Base-by-base conservation (phyloP, 2,329 filamentous ascomycete genomes). In the Cadophora sp. region DNA sequence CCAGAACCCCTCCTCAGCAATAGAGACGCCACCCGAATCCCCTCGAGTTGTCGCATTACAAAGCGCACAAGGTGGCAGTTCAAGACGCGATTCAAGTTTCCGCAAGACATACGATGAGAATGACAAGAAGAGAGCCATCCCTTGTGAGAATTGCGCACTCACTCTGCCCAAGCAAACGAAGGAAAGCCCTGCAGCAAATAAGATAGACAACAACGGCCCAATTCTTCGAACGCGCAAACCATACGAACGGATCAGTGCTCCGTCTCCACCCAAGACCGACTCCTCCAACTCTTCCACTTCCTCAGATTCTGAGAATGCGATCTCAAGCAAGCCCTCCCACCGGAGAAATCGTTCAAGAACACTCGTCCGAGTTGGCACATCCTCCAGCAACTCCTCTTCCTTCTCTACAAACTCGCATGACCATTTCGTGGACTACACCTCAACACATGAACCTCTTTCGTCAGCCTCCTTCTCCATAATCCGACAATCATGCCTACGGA, bases 61-160 rank as follows among this genome's bases (percentile, higher is more conserved):
- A 64, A 58, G 70, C 71, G 41, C 69, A 68, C 64, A 75, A 68
- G 67, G 62, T 60, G 9, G 71, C 43, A 69, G 68, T 75, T 50
- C 72, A 18, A 82, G 84, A 41, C 83, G 83, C 66, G 87, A 89
- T 67, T 87, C 86, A 27, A 85, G 84, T 75, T 90, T 89, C 71
- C 82, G 83, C 66, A 83, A 84, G 73, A 90, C 87, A 0, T 90
- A 90, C 70, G 87, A 89, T 71, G 87, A 89, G 68, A 85, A 85
- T n/a, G 87, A 88, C 30, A 89, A 85, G 51, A 87, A 85, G 76
- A 84, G 85, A 66, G 86, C 88, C 62, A 86, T 84, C 8, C 88
- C 88, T 24, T 91, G 89, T 76, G 86, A 89, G 69, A 91, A 90
- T 77, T 91, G 89, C 76, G 88, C 88, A 66, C 83, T 91, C 73